A percentile compares a stretch with the other conserved stretches of the same genome.
phyloP scores from a whole-genome alignment of 2,329 filamentous ascomycete species.

The Westerdykella sp. region DNA sequence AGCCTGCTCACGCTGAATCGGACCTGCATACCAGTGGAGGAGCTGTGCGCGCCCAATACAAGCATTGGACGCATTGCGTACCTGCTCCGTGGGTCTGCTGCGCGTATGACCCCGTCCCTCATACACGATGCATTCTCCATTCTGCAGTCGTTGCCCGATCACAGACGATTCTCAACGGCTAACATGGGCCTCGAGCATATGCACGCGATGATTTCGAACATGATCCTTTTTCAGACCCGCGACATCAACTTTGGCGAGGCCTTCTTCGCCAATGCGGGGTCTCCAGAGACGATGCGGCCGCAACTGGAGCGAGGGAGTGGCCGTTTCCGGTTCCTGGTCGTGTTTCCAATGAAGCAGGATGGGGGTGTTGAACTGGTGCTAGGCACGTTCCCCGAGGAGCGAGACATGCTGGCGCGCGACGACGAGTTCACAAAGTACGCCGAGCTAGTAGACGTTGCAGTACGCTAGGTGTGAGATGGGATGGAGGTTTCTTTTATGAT shows the following conservation, averaged over 20 bases:
- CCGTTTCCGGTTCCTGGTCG: conserved; percentile 21
- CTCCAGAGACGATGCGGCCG: conserved; percentile 20
- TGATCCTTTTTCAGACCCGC: conserved; percentile 16
- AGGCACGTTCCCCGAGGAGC: conserved; percentile 36
- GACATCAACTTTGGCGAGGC: conserved; percentile 15
- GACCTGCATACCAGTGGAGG: conserved; percentile 17
- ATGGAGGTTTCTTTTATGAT: too few species aligned
- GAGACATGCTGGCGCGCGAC: conserved; percentile 41
- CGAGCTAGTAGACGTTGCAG: conserved; percentile 6
- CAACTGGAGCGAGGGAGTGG: conserved; percentile 19
- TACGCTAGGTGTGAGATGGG: background rate
- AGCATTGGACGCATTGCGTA: conserved; percentile 16
- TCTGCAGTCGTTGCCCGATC: conserved; percentile 14
- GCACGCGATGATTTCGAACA: conserved; percentile 22
- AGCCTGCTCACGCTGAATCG: conserved; percentile 24
- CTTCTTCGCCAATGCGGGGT: conserved; percentile 18
- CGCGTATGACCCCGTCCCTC: conserved; percentile 17
- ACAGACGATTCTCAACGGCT: conserved; percentile 12
- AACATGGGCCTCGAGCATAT: conserved; percentile 20
- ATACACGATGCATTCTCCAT: conserved; percentile 26
- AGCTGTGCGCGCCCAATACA: conserved; percentile 15
- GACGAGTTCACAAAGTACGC: conserved; percentile 39
- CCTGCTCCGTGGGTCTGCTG: conserved; percentile 15
- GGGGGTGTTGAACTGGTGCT: conserved; percentile 14
- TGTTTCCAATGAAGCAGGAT: conserved; percentile 22